Conservation (phyloP, 495 filamentous ascomycete genomes). For the Talaromyces adpressus region DNA sequence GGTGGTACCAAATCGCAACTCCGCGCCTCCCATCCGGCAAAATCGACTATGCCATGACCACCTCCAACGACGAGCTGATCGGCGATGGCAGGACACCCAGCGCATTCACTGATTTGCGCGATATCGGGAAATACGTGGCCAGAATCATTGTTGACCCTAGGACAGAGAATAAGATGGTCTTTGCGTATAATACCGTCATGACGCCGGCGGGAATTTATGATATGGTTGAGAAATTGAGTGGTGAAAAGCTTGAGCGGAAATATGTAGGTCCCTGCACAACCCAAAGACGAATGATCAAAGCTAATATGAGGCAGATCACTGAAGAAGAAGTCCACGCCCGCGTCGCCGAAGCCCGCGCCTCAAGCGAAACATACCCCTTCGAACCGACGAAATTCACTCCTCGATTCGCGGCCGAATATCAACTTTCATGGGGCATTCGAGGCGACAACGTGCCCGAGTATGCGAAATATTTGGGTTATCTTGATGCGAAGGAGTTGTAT, state of each 20-base stretch:
- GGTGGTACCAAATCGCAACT: slow-evolving; percentile 51
- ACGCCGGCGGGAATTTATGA: slow-evolving; percentile 44
- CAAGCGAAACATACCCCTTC: slow-evolving; percentile 42
- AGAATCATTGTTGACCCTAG: slow-evolving; percentile 47
- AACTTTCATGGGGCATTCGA: slow-evolving; percentile 44
- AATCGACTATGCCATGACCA: slow-evolving; percentile 43
- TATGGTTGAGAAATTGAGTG: slow-evolving; percentile 43
- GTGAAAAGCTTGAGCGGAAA: slow-evolving; percentile 45
- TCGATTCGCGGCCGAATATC: slow-evolving; percentile 40
- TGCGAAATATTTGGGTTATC: slow-evolving; percentile 52
- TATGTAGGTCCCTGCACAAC: slow-evolving; percentile 22
- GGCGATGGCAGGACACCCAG: slow-evolving; percentile 43
- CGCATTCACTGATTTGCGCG: slow-evolving; percentile 44
- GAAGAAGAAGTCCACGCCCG: slow-evolving; percentile 38
- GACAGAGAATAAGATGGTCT: slow-evolving; percentile 51
- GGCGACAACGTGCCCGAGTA: slow-evolving; percentile 51
- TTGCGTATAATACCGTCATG: slow-evolving; percentile 43
- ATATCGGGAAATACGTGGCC: slow-evolving; percentile 51
- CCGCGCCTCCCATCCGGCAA: slow-evolving; percentile 45
- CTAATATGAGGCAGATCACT: slow-evolving; percentile 24
- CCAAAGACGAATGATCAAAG: background rate
- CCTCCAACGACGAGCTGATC: slow-evolving; percentile 37
- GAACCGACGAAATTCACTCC: slow-evolving; percentile 38
- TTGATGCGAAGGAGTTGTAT: slow-evolving; percentile 49
- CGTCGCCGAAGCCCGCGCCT: slow-evolving; percentile 32